Base-by-base conservation (phyloP, 73 alveolate genomes). In the Uronychia binucleata region DNA sequence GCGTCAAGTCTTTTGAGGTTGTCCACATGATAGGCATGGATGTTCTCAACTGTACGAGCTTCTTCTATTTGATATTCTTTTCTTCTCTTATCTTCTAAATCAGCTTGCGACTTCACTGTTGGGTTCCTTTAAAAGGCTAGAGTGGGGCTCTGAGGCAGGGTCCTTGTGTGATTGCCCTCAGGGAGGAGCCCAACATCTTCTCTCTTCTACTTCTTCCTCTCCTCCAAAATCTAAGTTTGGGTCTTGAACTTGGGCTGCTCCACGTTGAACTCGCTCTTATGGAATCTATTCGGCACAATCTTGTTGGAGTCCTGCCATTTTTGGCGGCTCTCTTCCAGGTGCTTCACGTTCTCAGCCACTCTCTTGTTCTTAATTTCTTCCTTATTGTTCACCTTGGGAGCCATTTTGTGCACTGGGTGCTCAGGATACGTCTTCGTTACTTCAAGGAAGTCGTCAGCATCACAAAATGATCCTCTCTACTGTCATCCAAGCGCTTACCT, bases 371-470 rank as follows among this genome's bases (percentile, higher is more conserved):
- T 46, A 5, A 46, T 5, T 11, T 5, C 67, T 46, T 5, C 5
- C 19, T 11, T 19, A 11, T 46, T 5, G 67, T 11, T 5, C 19
- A 19, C 67, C 19, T 46, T 19, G 5, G 67, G 67, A 5, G 5
- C 19, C 19, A 46, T 19, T 46, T 46, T 19, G 19, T 5, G n/a
- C 19, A 11, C n/a, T 46, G 99, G 99, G 83, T 91, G 97, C 30
- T 75, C 90, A 27, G 99, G 99, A 88, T 95, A 95, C 5, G 99
- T 90, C 26, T 88, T 93, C 81, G 88, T 83, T 31, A 95, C 90
- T 34, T 87, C 94, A 29, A 67, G 67, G 79, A 95, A 95, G 79
- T 95, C 97, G 74, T 95, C 99, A 11, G 96, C 98, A 74, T 95
- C 97, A 0, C 91, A 87, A 28, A 95, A 88, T 75, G 85, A 57